These are phyloP conservation scores for Geotrichum ghanense DNA, from an alignment of 805 yeast genomes.

Conservation along the genomic window DNA sequence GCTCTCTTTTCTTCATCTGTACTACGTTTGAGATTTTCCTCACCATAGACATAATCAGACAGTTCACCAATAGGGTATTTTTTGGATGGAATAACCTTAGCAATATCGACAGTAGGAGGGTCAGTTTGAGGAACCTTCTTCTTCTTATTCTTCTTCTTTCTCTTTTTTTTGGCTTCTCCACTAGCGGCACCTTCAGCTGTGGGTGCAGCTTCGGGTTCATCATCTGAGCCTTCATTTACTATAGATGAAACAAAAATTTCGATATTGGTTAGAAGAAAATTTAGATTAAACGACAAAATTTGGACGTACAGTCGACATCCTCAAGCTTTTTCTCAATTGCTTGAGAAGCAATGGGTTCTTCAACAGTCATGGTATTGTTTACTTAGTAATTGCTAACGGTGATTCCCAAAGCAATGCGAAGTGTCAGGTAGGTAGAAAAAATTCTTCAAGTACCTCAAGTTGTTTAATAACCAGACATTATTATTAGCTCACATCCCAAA, in stretches of 20 bases:
- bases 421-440: too few species aligned
- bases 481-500: too few species aligned
- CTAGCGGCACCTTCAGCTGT: constrained; percentile 16
- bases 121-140: constrained; percentile 27
- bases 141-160: constrained; percentile 39
- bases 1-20: constrained; percentile 83
- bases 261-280: not conserved
- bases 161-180: constrained; percentile 25
- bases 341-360: not conserved
- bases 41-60: constrained; percentile 55
- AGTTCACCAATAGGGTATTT: constrained; percentile 82
- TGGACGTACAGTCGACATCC: not conserved
- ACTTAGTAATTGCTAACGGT: too few species aligned
- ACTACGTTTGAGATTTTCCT: constrained; percentile 57
- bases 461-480: too few species aligned
- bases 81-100: constrained; percentile 56
- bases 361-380: constrained; percentile 1
- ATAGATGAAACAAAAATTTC: too few species aligned
- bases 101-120: constrained; percentile 50
- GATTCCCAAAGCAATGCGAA: too few species aligned
- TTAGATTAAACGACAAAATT: not conserved
- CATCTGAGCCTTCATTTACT: constrained; percentile 13
- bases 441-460: too few species aligned
- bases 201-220: constrained; percentile 24
- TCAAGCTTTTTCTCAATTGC: not conserved